These are phyloP conservation scores for Medicago lupulina DNA, from an alignment of 306 rosid genomes.

Conservation along the genomic window DNA sequence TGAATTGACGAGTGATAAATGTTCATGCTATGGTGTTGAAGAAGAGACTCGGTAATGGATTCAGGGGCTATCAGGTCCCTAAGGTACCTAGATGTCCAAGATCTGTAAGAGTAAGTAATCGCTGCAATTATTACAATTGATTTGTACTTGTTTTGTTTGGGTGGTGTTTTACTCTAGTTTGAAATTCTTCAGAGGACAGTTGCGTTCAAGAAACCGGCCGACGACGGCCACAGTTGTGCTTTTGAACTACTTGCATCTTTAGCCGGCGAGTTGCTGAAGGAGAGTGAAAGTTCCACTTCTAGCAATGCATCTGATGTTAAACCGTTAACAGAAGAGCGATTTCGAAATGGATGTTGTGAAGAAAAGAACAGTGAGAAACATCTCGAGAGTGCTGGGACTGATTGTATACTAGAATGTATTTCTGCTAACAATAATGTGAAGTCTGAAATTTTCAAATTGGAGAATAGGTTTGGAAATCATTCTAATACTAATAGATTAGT, in stretches of 20 bases:
- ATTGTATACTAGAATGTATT: constrained; percentile 54
- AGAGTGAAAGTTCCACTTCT: constrained; percentile 79
- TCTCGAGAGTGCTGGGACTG: constrained; percentile 46
- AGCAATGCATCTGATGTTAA: constrained; percentile 76
- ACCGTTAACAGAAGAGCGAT: constrained; percentile 46
- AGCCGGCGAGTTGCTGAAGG: constrained; percentile 89
- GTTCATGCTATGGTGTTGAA: constrained; percentile 84
- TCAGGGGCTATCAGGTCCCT: constrained; percentile 72
- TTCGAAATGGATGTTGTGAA: constrained; percentile 58
- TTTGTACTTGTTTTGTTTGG: constrained; percentile 29
- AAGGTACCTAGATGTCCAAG: constrained; percentile 78
- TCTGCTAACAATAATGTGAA: constrained; percentile 50
- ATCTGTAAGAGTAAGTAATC: constrained; percentile 79
- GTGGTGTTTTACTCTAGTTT: constrained; percentile 35
- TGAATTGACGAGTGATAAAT: constrained; percentile 62
- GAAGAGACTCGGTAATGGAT: constrained; percentile 69
- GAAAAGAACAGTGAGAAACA: constrained; percentile 52
- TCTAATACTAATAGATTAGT: constrained; percentile 49
- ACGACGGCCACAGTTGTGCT: constrained; percentile 66
- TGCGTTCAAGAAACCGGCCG: constrained; percentile 55
- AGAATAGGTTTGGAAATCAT: constrained; percentile 45
- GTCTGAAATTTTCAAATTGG: constrained; percentile 51
- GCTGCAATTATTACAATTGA: constrained; percentile 12
- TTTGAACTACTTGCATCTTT: constrained; percentile 86
- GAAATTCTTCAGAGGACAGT: constrained; percentile 69